phyloP scores from a whole-genome alignment of 495 filamentous ascomycete species.

The Pyronema domesticum region DNA sequence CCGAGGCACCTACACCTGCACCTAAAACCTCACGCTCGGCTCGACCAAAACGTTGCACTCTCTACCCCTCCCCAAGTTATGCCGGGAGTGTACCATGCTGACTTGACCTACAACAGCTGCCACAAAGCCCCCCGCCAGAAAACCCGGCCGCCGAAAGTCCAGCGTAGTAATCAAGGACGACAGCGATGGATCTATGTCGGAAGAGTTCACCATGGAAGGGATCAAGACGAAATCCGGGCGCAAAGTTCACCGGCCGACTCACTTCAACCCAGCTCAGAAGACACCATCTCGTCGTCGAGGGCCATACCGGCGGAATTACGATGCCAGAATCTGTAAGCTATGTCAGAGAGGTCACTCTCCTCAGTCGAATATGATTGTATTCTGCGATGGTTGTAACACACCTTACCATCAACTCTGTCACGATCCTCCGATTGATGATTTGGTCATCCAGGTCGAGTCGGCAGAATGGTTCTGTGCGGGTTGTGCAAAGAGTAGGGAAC shows the following conservation, averaged over 20 bases:
- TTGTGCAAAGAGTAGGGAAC: conserved; percentile 38
- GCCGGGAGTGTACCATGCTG: not conserved
- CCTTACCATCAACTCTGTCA: conserved; percentile 88
- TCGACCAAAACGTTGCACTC: not conserved
- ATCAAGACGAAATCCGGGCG: conserved; percentile 65
- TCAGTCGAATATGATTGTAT: conserved; percentile 68
- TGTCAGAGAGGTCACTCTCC: conserved; percentile 67
- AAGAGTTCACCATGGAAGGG: conserved; percentile 25
- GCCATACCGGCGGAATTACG: conserved; percentile 19
- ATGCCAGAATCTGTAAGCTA: conserved; percentile 45
- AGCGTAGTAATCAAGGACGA: conserved; percentile 17
- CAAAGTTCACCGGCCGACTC: conserved; percentile 54
- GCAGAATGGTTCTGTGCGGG: conserved; percentile 61
- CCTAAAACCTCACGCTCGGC: conserved; percentile 5
- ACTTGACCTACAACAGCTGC: not conserved
- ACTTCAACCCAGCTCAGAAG: conserved; percentile 45
- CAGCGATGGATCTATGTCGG: conserved; percentile 16
- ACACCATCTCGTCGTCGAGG: conserved; percentile 32
- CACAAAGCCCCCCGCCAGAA: not conserved
- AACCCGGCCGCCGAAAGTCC: conserved; percentile 10
- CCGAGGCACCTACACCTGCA: conserved; percentile 10
- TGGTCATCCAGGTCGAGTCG: conserved; percentile 44
- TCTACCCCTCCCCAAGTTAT: not conserved
- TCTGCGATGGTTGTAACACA: conserved; percentile 79
- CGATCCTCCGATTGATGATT: conserved; percentile 56